phyloP scores from a whole-genome alignment of 345 rosid species.

The Firmiana major region DNA sequence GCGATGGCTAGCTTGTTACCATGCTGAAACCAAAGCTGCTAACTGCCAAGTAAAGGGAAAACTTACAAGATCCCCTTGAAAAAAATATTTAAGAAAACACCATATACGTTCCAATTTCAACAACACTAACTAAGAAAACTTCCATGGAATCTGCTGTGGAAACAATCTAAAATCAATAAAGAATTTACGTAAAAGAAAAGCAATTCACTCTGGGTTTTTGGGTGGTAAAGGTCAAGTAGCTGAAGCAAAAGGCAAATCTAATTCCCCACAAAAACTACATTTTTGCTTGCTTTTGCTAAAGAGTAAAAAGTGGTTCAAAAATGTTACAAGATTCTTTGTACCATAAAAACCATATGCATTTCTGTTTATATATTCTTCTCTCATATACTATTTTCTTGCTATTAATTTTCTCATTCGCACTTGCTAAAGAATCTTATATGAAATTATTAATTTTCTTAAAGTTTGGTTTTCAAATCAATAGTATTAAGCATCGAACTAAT shows the following conservation, averaged over 20 bases:
- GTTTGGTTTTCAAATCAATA: too few relatives aligned
- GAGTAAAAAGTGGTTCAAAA: background rate
- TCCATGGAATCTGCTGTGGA: background rate
- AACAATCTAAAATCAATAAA: background rate
- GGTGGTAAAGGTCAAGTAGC: background rate
- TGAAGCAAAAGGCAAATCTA: background rate
- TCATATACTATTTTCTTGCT: background rate
- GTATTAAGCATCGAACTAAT: too few relatives aligned
- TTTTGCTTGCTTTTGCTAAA: background rate
- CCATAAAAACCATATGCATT: background rate
- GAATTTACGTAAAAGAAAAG: background rate
- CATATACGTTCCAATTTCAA: background rate
- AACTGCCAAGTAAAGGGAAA: constrained; percentile 32
- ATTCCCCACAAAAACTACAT: background rate
- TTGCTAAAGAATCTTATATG: too few relatives aligned
- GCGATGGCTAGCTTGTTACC: background rate
- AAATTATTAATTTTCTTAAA: too few relatives aligned
- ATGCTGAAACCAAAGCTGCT: constrained; percentile 12
- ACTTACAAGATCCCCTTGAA: constrained; percentile 12
- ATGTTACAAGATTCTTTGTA: background rate
- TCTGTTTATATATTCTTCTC: background rate
- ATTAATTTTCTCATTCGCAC: too few relatives aligned
- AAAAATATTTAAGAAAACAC: background rate
- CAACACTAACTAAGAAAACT: background rate
- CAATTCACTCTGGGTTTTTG: background rate